Evolutionary conservation across 371 early-diverging fungal genomes (phyloP), one percentile per base, ranked within the genome.

Genomic region (Zancudomyces culisetae): DNA sequence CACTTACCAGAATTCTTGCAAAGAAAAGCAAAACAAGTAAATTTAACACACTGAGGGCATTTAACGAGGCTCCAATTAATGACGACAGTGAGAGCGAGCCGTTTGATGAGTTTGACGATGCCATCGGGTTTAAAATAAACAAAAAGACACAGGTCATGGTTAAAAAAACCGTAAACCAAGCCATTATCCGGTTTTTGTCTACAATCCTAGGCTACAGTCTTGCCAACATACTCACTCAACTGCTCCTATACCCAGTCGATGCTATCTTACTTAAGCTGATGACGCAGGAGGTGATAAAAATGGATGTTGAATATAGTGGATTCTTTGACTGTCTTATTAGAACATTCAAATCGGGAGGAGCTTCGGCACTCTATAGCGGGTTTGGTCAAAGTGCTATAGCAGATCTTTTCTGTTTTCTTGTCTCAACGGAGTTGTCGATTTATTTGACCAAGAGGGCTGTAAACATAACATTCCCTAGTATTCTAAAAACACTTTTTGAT

Each of bases 181-280:
- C 29, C n/a, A 27, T 48, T 8, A 48, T 23, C 10, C 4, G 27
- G 10, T 48, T 48, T 48, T 10, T 48, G 10, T 3, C 27, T 8
- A 27, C 27, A 2, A 27, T 27, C 8, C 24, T 48, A n/a, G 29
- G 48, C 24, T 24, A n/a, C 27, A 48, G 27, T 15, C 27, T 48
- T 13, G 21, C 48, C n/a, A 48, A 27, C 27, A 48, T 48, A 4
- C n/a, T 48, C 3, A 23, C 48, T 8, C 48, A 48, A 26, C 26
- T n/a, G 48, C 24, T 48, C n/a, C n/a, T 48, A 10, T 48, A 48
- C n/a, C 48, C 48, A 3, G 24, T 48, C 3, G 48, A 48, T n/a
- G 26, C 48, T 27, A 18, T 48, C 18, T n/a, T 48, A 27, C 48
- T 48, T 23, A 48, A 48, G 24, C 29, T 48, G n/a, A 27, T 48